Evolutionary conservation across 169 alveolate species (phyloP).

Genomic region (Plasmodium vinckei): DNA sequence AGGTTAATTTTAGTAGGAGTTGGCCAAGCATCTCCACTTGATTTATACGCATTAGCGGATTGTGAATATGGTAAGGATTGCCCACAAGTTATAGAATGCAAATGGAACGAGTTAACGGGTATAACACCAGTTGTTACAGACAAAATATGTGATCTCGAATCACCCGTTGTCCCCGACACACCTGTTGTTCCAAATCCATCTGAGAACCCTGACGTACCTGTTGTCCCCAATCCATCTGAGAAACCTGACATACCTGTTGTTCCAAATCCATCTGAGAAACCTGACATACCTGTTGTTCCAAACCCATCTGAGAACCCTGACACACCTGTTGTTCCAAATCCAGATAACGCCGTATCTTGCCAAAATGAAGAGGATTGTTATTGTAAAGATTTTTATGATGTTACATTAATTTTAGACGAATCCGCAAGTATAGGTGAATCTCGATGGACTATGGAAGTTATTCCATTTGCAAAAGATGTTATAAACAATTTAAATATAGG

Average conservation of each 20-base stretch:
- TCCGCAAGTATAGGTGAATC: conserved; percentile 65
- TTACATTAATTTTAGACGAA: conserved; percentile 64
- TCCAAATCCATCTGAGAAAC: neutral
- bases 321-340: neutral
- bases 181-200: neutral
- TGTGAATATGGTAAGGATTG: conserved; percentile 23
- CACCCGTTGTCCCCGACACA: neutral
- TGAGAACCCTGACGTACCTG: neutral
- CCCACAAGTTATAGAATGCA: conserved; percentile 45
- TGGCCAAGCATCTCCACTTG: conserved; percentile 24
- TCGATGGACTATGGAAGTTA: conserved; percentile 50
- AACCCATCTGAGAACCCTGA: neutral
- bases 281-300: neutral
- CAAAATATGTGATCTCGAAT: conserved; percentile 51
- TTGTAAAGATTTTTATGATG: conserved; percentile 59
- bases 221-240: neutral
- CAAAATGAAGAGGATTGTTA: conserved; percentile 35
- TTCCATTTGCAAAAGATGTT: conserved; percentile 55
- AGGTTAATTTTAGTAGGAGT: conserved; percentile 62
- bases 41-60: conserved; percentile 48
- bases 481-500: conserved; percentile 37
- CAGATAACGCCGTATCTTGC: conserved; percentile 11
- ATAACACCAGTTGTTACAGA: conserved; percentile 52
- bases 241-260: neutral
- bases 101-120: conserved; percentile 37